These are phyloP conservation scores for Ogataea sp. DNA, from an alignment of 805 yeast genomes.

Conservation along the genomic window DNA sequence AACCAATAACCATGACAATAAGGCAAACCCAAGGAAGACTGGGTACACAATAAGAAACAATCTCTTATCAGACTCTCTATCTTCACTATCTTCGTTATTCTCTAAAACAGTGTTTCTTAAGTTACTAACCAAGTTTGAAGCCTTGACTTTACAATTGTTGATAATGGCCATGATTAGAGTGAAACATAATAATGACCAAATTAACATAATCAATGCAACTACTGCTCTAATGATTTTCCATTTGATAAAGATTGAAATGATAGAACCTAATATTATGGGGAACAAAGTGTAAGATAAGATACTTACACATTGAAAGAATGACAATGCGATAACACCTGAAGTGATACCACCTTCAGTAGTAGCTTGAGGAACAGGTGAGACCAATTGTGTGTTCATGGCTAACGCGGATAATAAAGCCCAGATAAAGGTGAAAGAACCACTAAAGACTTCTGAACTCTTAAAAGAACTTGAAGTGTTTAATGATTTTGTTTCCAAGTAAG, in stretches of 20 bases:
- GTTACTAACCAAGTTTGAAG: conserved; percentile 7
- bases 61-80: conserved; percentile 46
- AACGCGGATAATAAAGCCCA: conserved; percentile 42
- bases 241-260: conserved; percentile 33
- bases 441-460: conserved; percentile 40
- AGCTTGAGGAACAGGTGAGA: conserved; percentile 36
- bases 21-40: conserved; percentile 41
- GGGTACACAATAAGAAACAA: conserved; percentile 48
- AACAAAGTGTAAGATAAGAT: conserved; percentile 49
- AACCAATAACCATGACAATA: conserved; percentile 46
- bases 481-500: conserved; percentile 30
- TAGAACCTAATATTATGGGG: conserved; percentile 43
- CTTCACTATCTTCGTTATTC: conserved; percentile 10
- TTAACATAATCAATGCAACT: conserved; percentile 31
- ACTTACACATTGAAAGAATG: conserved; percentile 48
- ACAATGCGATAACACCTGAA: conserved; percentile 30
- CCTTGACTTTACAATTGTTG: conserved; percentile 24
- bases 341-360: conserved; percentile 19
- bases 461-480: conserved; percentile 14
- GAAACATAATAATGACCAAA: conserved; percentile 48
- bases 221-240: conserved; percentile 35
- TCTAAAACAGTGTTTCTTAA: conserved; percentile 7
- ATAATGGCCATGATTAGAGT: conserved; percentile 41
- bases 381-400: conserved; percentile 45
- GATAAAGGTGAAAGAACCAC: conserved; percentile 44